These are phyloP conservation scores for Arthrobotrys sinensis DNA, from an alignment of 2,329 filamentous ascomycete genomes.

Conservation along the genomic window DNA sequence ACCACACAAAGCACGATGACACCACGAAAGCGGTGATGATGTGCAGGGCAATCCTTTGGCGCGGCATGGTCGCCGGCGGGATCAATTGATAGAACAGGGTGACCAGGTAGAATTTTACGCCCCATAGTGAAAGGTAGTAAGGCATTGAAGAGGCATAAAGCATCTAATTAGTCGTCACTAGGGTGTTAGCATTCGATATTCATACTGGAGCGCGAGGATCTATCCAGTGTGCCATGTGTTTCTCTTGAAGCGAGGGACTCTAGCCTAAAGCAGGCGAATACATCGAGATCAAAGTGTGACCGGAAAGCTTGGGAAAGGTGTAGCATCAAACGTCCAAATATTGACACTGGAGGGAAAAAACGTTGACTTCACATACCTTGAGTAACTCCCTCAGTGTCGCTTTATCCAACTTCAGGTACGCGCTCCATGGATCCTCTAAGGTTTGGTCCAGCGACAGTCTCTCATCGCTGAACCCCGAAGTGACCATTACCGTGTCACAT, in stretches of 20 bases:
- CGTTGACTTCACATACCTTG: conserved; percentile 9
- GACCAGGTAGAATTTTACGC: conserved; percentile 44
- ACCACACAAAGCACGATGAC: conserved; percentile 6
- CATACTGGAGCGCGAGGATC: not conserved
- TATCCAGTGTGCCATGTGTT: conserved; percentile 10
- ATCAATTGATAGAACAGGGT: conserved; percentile 38
- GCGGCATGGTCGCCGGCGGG: conserved; percentile 37
- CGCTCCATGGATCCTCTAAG: conserved; percentile 22
- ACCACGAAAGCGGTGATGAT: conserved; percentile 31
- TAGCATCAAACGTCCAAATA: not conserved
- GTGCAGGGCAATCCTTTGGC: conserved; percentile 39
- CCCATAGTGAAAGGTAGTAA: conserved; percentile 34
- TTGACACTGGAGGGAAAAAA: not conserved
- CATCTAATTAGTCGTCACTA: conserved; percentile 9
- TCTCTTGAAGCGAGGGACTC: conserved; percentile 14
- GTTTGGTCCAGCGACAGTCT: conserved; percentile 29
- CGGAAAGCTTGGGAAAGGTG: too few species aligned
- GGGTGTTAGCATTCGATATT: not conserved
- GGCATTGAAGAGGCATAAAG: conserved; percentile 26
- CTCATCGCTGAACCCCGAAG: conserved; percentile 29
- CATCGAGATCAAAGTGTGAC: conserved; percentile 7
- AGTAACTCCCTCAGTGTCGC: not conserved
- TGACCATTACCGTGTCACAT: conserved; percentile 33
- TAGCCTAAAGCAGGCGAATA: conserved; percentile 21
- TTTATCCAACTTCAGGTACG: conserved; percentile 13